Evolutionary conservation across 2,329 filamentous ascomycete species (phyloP).

Genomic region (Aspergillus jensenii): DNA sequence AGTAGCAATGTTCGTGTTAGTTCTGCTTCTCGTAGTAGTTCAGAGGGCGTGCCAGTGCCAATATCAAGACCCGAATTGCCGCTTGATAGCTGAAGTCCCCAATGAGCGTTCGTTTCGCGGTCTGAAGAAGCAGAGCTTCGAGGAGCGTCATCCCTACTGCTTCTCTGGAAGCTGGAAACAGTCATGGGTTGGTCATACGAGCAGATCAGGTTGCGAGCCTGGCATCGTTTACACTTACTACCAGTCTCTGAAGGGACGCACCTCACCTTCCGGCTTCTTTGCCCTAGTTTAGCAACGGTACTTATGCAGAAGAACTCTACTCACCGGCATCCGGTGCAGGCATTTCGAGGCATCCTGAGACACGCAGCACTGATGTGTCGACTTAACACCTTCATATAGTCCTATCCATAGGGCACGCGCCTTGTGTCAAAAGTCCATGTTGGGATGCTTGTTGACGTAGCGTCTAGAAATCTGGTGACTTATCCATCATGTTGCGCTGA

Average conservation of each 20-base stretch:
- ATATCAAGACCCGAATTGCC: background rate
- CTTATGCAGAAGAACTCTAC: background rate
- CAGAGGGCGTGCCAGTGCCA: background rate
- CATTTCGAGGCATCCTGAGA: background rate
- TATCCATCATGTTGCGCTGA: background rate
- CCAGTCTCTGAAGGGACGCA: background rate
- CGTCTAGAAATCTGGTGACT: background rate
- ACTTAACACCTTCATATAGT: background rate
- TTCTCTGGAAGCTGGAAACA: background rate
- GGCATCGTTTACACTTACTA: background rate
- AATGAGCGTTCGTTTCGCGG: background rate
- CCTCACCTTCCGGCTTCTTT: background rate
- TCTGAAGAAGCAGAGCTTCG: background rate
- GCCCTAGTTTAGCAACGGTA: background rate
- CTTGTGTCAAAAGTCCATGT: background rate
- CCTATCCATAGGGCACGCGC: background rate
- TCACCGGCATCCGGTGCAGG: background rate
- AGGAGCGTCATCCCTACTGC: background rate
- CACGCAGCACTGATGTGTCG: background rate
- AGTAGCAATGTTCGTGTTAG: background rate
- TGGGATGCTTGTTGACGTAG: background rate
- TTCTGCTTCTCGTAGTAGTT: background rate
- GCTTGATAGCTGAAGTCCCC: background rate
- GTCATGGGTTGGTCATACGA: background rate
- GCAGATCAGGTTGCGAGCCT: background rate